Evolutionary conservation across 1,284 basidiomycete species (phyloP).

Genomic region (Phellopilus nigrolimitatus): DNA sequence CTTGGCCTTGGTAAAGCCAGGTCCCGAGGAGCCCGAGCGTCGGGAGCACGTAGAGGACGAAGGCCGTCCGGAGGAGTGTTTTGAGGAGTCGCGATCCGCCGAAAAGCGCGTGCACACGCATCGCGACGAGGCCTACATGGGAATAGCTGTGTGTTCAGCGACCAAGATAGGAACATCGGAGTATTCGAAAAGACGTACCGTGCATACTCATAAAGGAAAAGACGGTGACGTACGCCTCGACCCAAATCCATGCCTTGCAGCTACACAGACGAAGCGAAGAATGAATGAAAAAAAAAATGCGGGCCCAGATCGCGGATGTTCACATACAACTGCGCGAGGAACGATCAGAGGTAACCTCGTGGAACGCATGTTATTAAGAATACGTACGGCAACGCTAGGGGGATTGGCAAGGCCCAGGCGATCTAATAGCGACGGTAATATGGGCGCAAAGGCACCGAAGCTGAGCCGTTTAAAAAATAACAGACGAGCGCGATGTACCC

Average conservation of each 20-base stretch:
- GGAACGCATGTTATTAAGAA: neutral
- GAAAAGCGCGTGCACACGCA: conserved; percentile 20
- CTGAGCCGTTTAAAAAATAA: too few relatives aligned
- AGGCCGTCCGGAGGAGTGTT: conserved; percentile 12
- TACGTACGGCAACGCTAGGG: conserved; percentile 12
- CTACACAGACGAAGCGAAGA: conserved; percentile 3
- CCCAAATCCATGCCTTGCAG: conserved; percentile 20
- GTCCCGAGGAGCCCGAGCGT: conserved; percentile 13
- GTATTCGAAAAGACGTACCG: conserved; percentile 4
- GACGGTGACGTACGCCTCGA: conserved; percentile 19
- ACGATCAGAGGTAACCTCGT: neutral
- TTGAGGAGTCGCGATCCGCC: conserved; percentile 15
- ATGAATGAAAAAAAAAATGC: neutral
- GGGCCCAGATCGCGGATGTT: too few relatives aligned
- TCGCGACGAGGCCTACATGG: conserved; percentile 19
- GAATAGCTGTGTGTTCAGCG: neutral
- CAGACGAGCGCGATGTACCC: neutral
- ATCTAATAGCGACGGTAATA: too few relatives aligned
- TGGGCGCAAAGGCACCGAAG: neutral
- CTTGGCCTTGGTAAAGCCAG: conserved; percentile 14
- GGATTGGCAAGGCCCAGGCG: conserved; percentile 14
- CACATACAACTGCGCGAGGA: conserved; percentile 16
- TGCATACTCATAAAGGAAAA: conserved; percentile 21
- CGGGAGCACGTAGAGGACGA: conserved; percentile 14
- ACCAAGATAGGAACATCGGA: neutral